Percentiles rank a stretch among this genome's conserved stretches.
Conservation (phyloP, 345 rosid species). For the Barbarea vulgaris region DNA sequence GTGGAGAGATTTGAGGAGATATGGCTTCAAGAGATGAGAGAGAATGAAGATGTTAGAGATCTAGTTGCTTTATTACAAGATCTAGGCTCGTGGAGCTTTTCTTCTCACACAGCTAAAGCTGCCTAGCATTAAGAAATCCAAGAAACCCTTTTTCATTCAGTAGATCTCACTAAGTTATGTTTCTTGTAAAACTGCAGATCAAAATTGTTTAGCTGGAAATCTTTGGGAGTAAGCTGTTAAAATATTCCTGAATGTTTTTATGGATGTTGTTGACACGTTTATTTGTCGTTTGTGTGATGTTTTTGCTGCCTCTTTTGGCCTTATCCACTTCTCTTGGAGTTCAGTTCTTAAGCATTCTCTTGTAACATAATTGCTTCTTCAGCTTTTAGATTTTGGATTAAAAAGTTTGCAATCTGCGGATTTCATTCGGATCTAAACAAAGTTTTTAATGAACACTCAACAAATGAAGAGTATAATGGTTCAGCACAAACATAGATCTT, state of each 20-base stretch:
- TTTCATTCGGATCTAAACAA: too few species aligned
- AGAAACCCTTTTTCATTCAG: not conserved
- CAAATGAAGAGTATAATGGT: too few species aligned
- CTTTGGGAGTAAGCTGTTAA: not conserved
- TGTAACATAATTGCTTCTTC: not conserved
- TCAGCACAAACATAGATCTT: too few species aligned
- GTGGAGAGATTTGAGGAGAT: not conserved
- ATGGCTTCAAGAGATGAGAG: slow-evolving; percentile 15
- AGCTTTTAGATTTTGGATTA: too few species aligned
- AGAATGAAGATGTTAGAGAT: slow-evolving; percentile 44
- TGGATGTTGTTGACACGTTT: slow-evolving; percentile 11
- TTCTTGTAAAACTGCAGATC: slow-evolving; percentile 31
- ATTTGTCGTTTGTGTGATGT: slow-evolving; percentile 33
- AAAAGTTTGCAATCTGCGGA: too few species aligned
- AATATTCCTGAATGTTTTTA: slow-evolving; percentile 3
- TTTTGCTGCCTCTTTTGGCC: slow-evolving; percentile 27
- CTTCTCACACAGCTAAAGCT: slow-evolving; percentile 50
- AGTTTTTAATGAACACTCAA: too few species aligned
- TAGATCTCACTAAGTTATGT: slow-evolving; percentile 8
- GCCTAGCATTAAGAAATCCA: slow-evolving; percentile 34
- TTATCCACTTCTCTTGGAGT: not conserved
- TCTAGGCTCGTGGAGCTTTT: slow-evolving; percentile 36
- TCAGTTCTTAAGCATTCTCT: not conserved
- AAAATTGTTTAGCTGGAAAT: not conserved
- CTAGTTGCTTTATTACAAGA: slow-evolving; percentile 42